These are phyloP conservation scores for Neltuma alba DNA, from an alignment of 306 rosid species.

Conservation along the genomic window DNA sequence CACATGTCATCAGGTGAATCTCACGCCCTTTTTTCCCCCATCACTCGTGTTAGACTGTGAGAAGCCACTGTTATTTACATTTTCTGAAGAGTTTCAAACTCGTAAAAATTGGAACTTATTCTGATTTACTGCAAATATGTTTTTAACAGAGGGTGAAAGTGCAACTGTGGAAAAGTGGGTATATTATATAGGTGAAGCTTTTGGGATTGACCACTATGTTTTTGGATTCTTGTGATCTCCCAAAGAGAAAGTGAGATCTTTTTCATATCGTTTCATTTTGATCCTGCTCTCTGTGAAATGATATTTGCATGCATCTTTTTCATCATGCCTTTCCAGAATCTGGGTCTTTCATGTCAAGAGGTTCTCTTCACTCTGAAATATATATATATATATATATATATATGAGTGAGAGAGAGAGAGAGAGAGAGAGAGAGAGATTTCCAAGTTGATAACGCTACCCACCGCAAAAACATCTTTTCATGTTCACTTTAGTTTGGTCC, in stretches of 20 bases:
- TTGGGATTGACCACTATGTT: conserved; percentile 23
- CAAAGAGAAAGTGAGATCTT: conserved; percentile 21
- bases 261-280: conserved; percentile 17
- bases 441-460: conserved; percentile 12
- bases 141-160: conserved; percentile 31
- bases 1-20: too few relatives aligned
- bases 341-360: conserved; percentile 27
- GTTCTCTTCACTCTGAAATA: not conserved
- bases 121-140: not conserved
- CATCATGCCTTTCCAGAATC: conserved; percentile 35
- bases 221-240: conserved; percentile 13
- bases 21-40: too few relatives aligned
- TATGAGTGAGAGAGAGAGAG: too few relatives aligned
- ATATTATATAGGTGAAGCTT: not conserved
- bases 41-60: not conserved
- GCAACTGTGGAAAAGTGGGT: conserved; percentile 1
- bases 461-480: conserved; percentile 42
- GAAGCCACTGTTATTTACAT: too few relatives aligned
- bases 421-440: not conserved
- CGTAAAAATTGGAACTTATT: too few relatives aligned
- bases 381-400: too few relatives aligned
- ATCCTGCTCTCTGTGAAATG: conserved; percentile 10
- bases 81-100: too few relatives aligned
- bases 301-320: conserved; percentile 40
- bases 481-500: conserved; percentile 38